Evolutionary conservation across 2,329 filamentous ascomycete species (phyloP).

Genomic region (Beauveria asiatica): DNA sequence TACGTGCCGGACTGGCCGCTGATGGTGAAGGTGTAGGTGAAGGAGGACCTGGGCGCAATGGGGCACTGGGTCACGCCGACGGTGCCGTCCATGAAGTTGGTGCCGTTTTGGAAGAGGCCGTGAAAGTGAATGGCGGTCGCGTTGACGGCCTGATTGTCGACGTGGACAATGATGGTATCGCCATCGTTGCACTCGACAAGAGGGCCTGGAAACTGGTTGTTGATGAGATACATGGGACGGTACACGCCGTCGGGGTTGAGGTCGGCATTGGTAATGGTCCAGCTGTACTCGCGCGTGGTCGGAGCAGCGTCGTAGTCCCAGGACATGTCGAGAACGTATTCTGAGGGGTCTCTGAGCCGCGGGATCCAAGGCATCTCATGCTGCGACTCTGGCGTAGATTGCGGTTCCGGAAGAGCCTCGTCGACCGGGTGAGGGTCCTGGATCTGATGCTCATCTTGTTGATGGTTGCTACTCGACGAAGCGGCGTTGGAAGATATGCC

Average conservation of each 20-base stretch:
- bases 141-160: slow-evolving; percentile 59
- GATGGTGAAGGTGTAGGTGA: slow-evolving; percentile 62
- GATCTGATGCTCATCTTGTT: neutral
- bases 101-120: slow-evolving; percentile 68
- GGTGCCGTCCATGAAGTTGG: slow-evolving; percentile 66
- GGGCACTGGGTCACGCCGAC: slow-evolving; percentile 59
- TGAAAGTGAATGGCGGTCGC: slow-evolving; percentile 67
- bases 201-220: slow-evolving; percentile 66
- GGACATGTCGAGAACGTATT: slow-evolving; percentile 47
- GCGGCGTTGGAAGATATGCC: slow-evolving; percentile 12
- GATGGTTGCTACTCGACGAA: neutral
- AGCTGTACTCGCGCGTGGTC: slow-evolving; percentile 48
- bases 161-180: slow-evolving; percentile 60
- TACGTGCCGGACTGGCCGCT: slow-evolving; percentile 39
- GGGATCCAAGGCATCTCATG: slow-evolving; percentile 11
- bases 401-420: neutral
- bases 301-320: slow-evolving; percentile 48
- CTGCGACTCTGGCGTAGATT: neutral
- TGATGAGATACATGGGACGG: slow-evolving; percentile 58
- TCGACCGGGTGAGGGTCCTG: neutral
- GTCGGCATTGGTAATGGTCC: slow-evolving; percentile 49
- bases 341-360: slow-evolving; percentile 26
- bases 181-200: slow-evolving; percentile 65
- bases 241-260: slow-evolving; percentile 53
- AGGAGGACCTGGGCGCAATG: slow-evolving; percentile 52